Evolutionary conservation across 305 asterid species (phyloP).

Genomic region (Plantago coronopus): DNA sequence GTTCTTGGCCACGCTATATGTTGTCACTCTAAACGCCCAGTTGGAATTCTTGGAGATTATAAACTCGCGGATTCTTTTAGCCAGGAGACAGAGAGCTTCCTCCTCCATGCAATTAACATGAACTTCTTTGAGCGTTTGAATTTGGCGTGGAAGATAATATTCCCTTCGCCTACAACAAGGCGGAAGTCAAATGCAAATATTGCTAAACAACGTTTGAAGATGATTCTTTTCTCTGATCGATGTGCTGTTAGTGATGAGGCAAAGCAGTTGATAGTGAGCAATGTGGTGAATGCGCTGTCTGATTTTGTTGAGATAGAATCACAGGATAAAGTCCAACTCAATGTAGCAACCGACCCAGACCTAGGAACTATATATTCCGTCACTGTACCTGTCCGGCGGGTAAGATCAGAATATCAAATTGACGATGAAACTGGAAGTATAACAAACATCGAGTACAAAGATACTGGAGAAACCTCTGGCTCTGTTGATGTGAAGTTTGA

Average conservation of each 20-base stretch:
- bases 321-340: slow-evolving; percentile 87
- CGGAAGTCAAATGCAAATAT: slow-evolving; percentile 75
- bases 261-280: slow-evolving; percentile 88
- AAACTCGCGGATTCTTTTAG: slow-evolving; percentile 43
- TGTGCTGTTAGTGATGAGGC: slow-evolving; percentile 98
- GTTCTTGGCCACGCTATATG: slow-evolving; percentile 35
- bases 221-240: slow-evolving; percentile 95
- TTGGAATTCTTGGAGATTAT: slow-evolving; percentile 43
- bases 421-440: slow-evolving; percentile 73
- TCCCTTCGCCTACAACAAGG: slow-evolving; percentile 62
- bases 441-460: slow-evolving; percentile 66
- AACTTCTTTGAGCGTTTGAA: slow-evolving; percentile 72
- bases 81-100: slow-evolving; percentile 72
- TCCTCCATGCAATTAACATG: slow-evolving; percentile 62
- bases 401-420: slow-evolving; percentile 68
- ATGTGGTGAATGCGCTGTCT: slow-evolving; percentile 67
- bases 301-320: slow-evolving; percentile 96
- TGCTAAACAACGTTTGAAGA: slow-evolving; percentile 92
- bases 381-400: slow-evolving; percentile 85
- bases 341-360: slow-evolving; percentile 86
- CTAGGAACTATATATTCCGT: slow-evolving; percentile 84
- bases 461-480: slow-evolving; percentile 70
- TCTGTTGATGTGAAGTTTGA: slow-evolving; percentile 92
- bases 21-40: slow-evolving; percentile 56
- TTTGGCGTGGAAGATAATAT: slow-evolving; percentile 89